Evolutionary conservation across 768 basidiomycete genomes (phyloP).

Genomic region (Pisolithus albus): DNA sequence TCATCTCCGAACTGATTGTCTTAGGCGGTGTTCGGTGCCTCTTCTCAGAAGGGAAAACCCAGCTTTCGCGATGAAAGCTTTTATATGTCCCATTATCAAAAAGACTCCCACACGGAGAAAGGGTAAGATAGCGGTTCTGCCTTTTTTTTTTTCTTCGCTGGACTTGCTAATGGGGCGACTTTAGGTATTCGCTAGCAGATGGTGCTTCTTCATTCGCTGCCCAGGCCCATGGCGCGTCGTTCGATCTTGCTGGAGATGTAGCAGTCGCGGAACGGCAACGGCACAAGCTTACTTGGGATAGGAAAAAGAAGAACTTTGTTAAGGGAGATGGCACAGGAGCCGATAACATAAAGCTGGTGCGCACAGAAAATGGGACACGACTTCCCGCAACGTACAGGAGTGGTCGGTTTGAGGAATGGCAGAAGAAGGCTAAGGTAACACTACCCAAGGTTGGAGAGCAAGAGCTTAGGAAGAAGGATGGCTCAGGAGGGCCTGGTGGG

Average conservation of each 20-base stretch:
- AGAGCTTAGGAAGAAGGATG: conserved; percentile 43
- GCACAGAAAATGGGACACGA: conserved; percentile 85
- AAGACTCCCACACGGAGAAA: conserved; percentile 80
- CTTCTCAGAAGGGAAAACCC: conserved; percentile 35
- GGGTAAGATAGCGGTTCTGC: conserved; percentile 51
- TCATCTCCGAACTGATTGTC: conserved; percentile 1
- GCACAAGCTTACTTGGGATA: conserved; percentile 80
- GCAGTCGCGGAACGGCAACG: conserved; percentile 50
- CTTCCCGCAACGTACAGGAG: conserved; percentile 90
- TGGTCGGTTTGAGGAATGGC: conserved; percentile 96
- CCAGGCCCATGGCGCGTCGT: conserved; percentile 72
- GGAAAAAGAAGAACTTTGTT: conserved; percentile 92
- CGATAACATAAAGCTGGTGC: conserved; percentile 91
- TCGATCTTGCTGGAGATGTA: conserved; percentile 78
- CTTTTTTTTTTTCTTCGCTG: neutral
- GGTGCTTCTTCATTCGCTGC: conserved; percentile 81
- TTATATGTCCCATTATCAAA: conserved; percentile 90
- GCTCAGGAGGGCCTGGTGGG: conserved; percentile 33
- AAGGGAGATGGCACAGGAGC: conserved; percentile 79
- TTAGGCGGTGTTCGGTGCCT: conserved; percentile 62
- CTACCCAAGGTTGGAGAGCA: conserved; percentile 80
- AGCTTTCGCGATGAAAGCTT: conserved; percentile 75
- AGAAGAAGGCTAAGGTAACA: conserved; percentile 61
- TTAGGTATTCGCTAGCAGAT: conserved; percentile 82
- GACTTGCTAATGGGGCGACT: neutral